phyloP scores from a whole-genome alignment of 2,329 filamentous ascomycete species.

The Aspergillus arachidicola region DNA sequence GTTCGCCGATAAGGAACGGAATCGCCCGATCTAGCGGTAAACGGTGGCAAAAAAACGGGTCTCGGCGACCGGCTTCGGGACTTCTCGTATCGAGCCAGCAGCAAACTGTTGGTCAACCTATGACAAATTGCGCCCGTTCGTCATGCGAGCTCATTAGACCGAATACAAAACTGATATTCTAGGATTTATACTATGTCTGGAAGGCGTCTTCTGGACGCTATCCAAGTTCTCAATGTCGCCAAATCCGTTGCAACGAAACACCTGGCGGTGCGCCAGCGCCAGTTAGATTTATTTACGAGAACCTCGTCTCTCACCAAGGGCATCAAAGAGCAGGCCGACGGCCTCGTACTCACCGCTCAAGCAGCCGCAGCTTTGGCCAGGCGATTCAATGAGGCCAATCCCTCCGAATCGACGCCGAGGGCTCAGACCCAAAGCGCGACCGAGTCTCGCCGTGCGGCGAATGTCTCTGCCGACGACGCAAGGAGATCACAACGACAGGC shows the following conservation, averaged over 20 bases:
- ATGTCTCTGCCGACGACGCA: conserved; percentile 46
- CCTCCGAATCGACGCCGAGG: conserved; percentile 19
- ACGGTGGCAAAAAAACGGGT: conserved; percentile 15
- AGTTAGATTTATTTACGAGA: conserved; percentile 64
- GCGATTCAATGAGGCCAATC: conserved; percentile 55
- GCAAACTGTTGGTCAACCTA: background rate
- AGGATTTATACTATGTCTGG: conserved; percentile 50
- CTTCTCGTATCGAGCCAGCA: background rate
- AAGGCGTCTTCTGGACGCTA: conserved; percentile 70
- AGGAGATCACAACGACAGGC: conserved; percentile 51
- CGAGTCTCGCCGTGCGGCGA: conserved; percentile 23
- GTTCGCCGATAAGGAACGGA: conserved; percentile 12
- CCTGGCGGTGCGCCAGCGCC: conserved; percentile 59
- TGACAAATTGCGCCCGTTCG: conserved; percentile 1
- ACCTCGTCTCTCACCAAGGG: conserved; percentile 67
- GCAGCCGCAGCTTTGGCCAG: conserved; percentile 63
- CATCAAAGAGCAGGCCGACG: conserved; percentile 63
- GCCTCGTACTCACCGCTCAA: conserved; percentile 62
- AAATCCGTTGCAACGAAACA: conserved; percentile 68
- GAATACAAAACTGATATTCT: background rate
- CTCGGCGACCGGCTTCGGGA: conserved; percentile 13
- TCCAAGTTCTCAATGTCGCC: conserved; percentile 70
- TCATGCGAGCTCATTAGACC: conserved; percentile 24
- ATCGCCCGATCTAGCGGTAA: conserved; percentile 16
- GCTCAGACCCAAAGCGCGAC: conserved; percentile 21